phyloP scores from a whole-genome alignment of 768 basidiomycete genomes.

The Lentinula guzmanii region DNA sequence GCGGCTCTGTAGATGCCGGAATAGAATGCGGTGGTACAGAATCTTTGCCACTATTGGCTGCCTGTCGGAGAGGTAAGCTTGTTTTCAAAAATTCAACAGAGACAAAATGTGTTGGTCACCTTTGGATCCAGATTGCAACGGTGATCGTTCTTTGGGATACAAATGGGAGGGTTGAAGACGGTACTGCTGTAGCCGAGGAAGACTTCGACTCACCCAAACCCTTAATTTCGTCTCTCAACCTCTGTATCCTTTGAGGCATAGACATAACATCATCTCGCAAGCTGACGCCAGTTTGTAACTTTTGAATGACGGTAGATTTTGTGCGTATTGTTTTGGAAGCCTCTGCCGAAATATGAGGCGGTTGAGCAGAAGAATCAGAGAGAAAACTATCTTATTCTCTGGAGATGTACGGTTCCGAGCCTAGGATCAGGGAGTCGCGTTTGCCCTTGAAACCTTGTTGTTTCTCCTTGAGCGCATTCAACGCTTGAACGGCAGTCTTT shows the following conservation, averaged over 20 bases:
- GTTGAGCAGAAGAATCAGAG: neutral
- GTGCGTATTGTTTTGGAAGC: neutral
- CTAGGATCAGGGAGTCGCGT: no score
- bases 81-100: no score
- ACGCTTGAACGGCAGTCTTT: no score
- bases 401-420: slow-evolving; percentile 9
- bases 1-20: no score
- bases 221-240: slow-evolving; percentile 10
- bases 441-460: no score
- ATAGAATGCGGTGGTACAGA: no score
- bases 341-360: neutral
- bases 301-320: neutral
- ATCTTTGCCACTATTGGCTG: no score
- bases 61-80: no score
- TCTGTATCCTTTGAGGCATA: slow-evolving; percentile 8
- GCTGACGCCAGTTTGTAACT: neutral
- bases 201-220: neutral
- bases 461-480: no score
- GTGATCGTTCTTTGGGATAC: no score
- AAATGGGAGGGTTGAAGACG: neutral
- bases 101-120: no score
- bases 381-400: slow-evolving; percentile 6
- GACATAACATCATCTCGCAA: neutral
- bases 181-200: neutral
- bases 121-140: no score